phyloP scores from a whole-genome alignment of 140 eudicot genomes.

The Stevia rebaudiana region DNA sequence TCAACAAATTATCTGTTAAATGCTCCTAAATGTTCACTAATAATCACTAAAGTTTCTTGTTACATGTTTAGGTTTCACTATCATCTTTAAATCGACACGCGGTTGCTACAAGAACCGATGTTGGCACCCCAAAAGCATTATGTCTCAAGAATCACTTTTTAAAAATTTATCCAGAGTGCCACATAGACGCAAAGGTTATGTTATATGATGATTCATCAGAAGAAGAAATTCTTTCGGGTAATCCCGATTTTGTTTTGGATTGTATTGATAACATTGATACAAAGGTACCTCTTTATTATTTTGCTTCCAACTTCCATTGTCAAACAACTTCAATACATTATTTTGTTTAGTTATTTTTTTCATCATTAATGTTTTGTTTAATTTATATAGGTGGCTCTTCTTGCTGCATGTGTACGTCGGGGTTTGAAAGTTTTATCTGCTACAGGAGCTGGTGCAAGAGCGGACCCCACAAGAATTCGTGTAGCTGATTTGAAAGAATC shows the following conservation, averaged over 20 bases:
- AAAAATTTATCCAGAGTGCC: conserved; percentile 84
- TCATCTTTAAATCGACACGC: conserved; percentile 98
- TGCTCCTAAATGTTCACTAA: conserved; percentile 3
- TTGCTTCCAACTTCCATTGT: background rate
- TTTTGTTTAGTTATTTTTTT: background rate
- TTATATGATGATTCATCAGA: conserved; percentile 86
- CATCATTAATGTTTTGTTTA: conserved; percentile 13
- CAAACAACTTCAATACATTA: background rate
- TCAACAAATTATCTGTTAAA: background rate
- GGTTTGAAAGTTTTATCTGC: conserved; percentile 91
- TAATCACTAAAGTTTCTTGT: conserved; percentile 5
- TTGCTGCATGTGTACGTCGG: conserved; percentile 94
- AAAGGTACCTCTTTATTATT: conserved; percentile 44
- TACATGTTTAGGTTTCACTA: conserved; percentile 65
- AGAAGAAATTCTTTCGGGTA: conserved; percentile 85
- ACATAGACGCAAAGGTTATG: conserved; percentile 69
- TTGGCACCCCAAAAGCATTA: conserved; percentile 90
- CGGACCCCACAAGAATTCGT: conserved; percentile 95
- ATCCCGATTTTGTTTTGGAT: conserved; percentile 91
- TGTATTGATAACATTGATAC: conserved; percentile 98
- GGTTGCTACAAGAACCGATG: conserved; percentile 95
- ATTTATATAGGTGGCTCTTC: conserved; percentile 75
- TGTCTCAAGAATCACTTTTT: conserved; percentile 92
- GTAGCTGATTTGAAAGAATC: conserved; percentile 92
- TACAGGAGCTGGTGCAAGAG: conserved; percentile 99